Base-by-base conservation (phyloP, 2,329 filamentous ascomycete genomes). In the Xylaria sp. region DNA sequence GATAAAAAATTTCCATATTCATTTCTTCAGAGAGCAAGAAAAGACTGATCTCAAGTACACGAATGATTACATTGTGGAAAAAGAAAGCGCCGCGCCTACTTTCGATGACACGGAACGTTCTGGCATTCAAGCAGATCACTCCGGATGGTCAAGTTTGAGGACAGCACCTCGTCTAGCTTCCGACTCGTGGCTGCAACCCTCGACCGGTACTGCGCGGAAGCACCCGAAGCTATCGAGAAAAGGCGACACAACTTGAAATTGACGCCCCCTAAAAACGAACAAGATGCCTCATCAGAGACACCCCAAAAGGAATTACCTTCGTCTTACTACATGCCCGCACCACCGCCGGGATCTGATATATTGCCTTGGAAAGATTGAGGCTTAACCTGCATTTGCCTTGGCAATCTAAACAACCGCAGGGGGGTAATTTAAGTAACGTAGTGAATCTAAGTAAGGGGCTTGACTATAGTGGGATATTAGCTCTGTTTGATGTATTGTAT, bases 1-100 rank as follows among this genome's bases (percentile, higher is more conserved):
- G 54, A 76, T 78, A 72, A 66, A 70, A 48, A 67, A 68, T 35
- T 77, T 78, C 60, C 67, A 68, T 25, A 71, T 78, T 33, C 73
- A 72, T 54, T 78, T 78, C 60, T 77, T 78, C 65, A 78, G 76
- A 74, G 76, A 79, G 63, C 72, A 76, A 51, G 65, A 73, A 37
- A 72, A 73, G 60, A 77, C 75, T 4, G 67, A 76, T 63, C 61
- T 77, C 15, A 73, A 71, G 55, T 70, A 73, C 57, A 74, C 68
- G 10, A 47, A 41, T 29, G 53, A 49, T 21, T 66, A 59, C 38
- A 58, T 67, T 23, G 63, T 66, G 27, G 35, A 47, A 15, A 57
- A 48, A 25, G 65, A 67, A 13, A 67, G 65, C 40, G 63, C 63
- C 1, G 63, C 63, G 13, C 63, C 63, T 4, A 27, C 21, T 3